Percentiles rank a stretch among this genome's conserved stretches.
These are phyloP conservation scores for Paradendryphiella salina DNA, from an alignment of 2,329 filamentous ascomycete genomes.

Conservation along the genomic window DNA sequence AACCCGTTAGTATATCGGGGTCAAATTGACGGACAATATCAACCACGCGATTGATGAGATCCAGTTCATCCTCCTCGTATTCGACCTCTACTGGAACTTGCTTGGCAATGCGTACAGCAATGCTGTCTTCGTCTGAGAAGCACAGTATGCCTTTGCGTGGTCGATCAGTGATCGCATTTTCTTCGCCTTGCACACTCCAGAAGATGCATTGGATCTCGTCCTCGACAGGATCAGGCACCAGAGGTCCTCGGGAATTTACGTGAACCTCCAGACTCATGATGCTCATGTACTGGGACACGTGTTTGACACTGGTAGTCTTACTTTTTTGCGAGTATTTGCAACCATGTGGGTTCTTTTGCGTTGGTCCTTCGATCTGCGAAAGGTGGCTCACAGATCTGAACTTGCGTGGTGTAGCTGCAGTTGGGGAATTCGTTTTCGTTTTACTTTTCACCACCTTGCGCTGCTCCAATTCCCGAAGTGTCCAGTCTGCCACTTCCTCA, in stretches of 20 bases:
- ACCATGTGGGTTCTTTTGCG: conserved; percentile 77
- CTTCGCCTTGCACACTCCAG: conserved; percentile 83
- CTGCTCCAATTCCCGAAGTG: conserved; percentile 46
- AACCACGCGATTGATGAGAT: conserved; percentile 81
- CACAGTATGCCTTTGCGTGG: conserved; percentile 72
- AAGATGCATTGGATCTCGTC: conserved; percentile 89
- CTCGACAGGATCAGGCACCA: conserved; percentile 86
- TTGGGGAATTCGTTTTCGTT: conserved; percentile 6
- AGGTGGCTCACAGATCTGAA: conserved; percentile 46
- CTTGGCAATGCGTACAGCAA: conserved; percentile 65
- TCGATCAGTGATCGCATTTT: conserved; percentile 59
- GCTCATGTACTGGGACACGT: conserved; percentile 92
- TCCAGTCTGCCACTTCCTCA: conserved; percentile 71
- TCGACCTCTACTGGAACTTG: conserved; percentile 66
- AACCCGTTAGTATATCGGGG: conserved; percentile 91
- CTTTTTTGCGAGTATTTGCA: conserved; percentile 84
- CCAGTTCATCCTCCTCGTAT: conserved; percentile 77
- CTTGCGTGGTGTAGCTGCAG: conserved; percentile 21
- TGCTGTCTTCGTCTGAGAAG: conserved; percentile 64
- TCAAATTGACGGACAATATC: conserved; percentile 82
- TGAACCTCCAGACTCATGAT: conserved; percentile 94
- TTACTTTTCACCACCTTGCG: conserved; percentile 11
- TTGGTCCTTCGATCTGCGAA: conserved; percentile 88
- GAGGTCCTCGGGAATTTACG: conserved; percentile 78
- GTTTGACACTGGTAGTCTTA: conserved; percentile 73